These are phyloP conservation scores for Malassezia yamatoensis DNA, from an alignment of 1,284 basidiomycete species.

Conservation along the genomic window DNA sequence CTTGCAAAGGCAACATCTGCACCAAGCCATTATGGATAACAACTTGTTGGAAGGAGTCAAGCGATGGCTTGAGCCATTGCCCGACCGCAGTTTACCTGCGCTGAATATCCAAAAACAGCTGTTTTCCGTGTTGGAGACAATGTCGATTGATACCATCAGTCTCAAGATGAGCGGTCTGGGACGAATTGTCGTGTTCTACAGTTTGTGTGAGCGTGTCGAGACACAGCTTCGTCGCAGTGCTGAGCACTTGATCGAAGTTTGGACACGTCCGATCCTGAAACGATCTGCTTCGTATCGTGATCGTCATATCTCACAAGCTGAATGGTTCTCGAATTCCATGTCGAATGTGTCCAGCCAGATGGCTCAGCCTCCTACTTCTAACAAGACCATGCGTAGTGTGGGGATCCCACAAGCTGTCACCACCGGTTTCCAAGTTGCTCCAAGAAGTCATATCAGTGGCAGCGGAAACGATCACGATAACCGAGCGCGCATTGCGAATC, in stretches of 20 bases:
- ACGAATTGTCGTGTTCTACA: slow-evolving; percentile 89
- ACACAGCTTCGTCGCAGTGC: slow-evolving; percentile 70
- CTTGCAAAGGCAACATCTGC: slow-evolving; percentile 79
- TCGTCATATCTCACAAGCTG: slow-evolving; percentile 30
- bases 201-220: slow-evolving; percentile 72
- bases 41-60: slow-evolving; percentile 82
- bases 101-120: slow-evolving; percentile 91
- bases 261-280: slow-evolving; percentile 46
- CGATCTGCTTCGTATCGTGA: slow-evolving; percentile 41
- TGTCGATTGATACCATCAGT: slow-evolving; percentile 82
- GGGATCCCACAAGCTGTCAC: slow-evolving; percentile 35
- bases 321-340: slow-evolving; percentile 28
- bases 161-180: slow-evolving; percentile 86
- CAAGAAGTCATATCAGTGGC: slow-evolving; percentile 22
- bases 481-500: slow-evolving; percentile 32
- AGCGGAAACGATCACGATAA: slow-evolving; percentile 25
- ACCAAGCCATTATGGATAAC: slow-evolving; percentile 88
- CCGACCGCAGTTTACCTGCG: slow-evolving; percentile 80
- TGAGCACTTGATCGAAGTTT: slow-evolving; percentile 63
- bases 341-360: slow-evolving; percentile 18
- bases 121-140: slow-evolving; percentile 64
- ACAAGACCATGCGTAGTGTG: slow-evolving; percentile 25
- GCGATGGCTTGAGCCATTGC: slow-evolving; percentile 87
- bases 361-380: not conserved
- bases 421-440: slow-evolving; percentile 33